Evolutionary conservation across 371 early-diverging fungal species (phyloP).

Genomic region (Mortierella polycephala): DNA sequence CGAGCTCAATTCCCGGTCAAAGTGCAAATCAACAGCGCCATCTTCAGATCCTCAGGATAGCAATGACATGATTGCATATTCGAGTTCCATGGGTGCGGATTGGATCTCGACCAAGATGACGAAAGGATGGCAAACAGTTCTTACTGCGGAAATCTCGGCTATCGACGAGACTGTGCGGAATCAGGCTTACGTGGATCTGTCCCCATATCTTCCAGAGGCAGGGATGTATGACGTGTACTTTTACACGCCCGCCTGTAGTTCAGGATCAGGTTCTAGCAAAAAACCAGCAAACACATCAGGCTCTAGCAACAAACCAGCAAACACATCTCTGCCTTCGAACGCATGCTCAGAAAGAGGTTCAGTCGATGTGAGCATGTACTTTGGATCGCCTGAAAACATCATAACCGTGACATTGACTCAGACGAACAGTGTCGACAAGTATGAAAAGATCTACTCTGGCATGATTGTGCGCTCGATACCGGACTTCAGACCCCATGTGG

Average conservation of each 20-base stretch:
- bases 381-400: conserved; percentile 40
- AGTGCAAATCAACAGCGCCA: conserved; percentile 15
- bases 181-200: conserved; percentile 59
- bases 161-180: conserved; percentile 32
- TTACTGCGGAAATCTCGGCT: conserved; percentile 37
- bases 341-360: conserved; percentile 32
- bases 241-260: conserved; percentile 67
- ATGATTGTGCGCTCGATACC: conserved; percentile 57
- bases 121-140: conserved; percentile 44
- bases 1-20: conserved; percentile 36
- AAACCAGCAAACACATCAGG: conserved; percentile 31
- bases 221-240: conserved; percentile 73
- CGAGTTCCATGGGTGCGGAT: conserved; percentile 36
- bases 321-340: conserved; percentile 17
- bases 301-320: conserved; percentile 44
- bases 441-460: conserved; percentile 60
- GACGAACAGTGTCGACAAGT: conserved; percentile 42
- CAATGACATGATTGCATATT: conserved; percentile 22
- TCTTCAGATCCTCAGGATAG: conserved; percentile 27
- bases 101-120: conserved; percentile 54
- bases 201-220: conserved; percentile 70
- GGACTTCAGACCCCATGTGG: conserved; percentile 62
- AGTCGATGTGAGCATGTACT: conserved; percentile 48
- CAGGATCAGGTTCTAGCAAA: conserved; percentile 55
- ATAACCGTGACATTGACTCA: conserved; percentile 55